These are phyloP conservation scores for Beauveria rudraprayagi DNA, from an alignment of 2,329 filamentous ascomycete genomes.

Conservation along the genomic window DNA sequence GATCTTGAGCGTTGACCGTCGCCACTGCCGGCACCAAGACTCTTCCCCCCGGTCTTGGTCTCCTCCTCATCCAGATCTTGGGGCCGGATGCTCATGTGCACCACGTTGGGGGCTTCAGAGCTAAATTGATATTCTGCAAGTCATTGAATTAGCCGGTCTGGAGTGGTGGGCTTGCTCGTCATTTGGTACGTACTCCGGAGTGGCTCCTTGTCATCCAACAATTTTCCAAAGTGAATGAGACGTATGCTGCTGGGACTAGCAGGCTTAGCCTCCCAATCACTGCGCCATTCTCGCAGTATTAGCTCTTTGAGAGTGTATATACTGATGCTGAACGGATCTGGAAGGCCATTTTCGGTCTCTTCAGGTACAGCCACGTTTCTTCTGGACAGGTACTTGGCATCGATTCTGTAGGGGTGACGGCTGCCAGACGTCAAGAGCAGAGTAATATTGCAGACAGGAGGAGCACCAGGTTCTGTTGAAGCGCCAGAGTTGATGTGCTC, in stretches of 20 bases:
- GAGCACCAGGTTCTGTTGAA: constrained; percentile 22
- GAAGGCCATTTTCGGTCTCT: constrained; percentile 46
- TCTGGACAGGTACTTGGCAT: constrained; percentile 76
- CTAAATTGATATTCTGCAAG: constrained; percentile 71
- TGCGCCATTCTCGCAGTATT: constrained; percentile 86
- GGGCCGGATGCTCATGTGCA: constrained; percentile 91
- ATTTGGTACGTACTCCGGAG: constrained; percentile 60
- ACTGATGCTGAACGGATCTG: constrained; percentile 82
- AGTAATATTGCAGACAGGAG: constrained; percentile 62
- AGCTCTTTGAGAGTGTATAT: constrained; percentile 92
- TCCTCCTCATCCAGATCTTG: constrained; percentile 80
- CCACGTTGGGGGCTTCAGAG: constrained; percentile 66
- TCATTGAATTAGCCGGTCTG: background rate
- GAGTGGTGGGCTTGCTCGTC: constrained; percentile 1
- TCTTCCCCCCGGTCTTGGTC: constrained; percentile 56
- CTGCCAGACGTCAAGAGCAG: constrained; percentile 74
- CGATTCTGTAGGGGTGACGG: constrained; percentile 82
- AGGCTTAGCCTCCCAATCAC: constrained; percentile 83
- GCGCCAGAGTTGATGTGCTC: constrained; percentile 32
- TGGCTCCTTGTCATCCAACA: constrained; percentile 80
- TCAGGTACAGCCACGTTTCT: constrained; percentile 70
- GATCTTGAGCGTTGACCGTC: constrained; percentile 34
- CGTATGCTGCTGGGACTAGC: constrained; percentile 83
- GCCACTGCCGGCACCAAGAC: constrained; percentile 31
- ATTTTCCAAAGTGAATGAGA: constrained; percentile 83